These are phyloP conservation scores for Solanum clarkiae DNA, from an alignment of 257 asterid genomes.

Conservation along the genomic window DNA sequence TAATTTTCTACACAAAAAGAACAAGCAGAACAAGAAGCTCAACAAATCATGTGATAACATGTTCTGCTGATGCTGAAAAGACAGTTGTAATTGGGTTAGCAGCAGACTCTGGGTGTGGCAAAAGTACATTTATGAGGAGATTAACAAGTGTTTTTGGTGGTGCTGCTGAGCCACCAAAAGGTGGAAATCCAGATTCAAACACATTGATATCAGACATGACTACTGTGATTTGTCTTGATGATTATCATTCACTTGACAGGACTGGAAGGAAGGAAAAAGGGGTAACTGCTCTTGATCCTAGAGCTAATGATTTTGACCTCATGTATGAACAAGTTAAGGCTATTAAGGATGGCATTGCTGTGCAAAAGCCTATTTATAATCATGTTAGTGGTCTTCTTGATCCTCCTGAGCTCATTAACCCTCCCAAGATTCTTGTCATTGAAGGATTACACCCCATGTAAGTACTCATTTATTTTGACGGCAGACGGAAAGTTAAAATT, in stretches of 20 bases:
- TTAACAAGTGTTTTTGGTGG: constrained; percentile 96
- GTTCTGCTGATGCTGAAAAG: constrained; percentile 37
- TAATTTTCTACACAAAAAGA: constrained; percentile 26
- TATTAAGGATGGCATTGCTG: constrained; percentile 52
- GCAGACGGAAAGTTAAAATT: background rate
- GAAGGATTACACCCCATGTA: constrained; percentile 99
- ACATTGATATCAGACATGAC: constrained; percentile 81
- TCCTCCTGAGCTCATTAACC: constrained; percentile 76
- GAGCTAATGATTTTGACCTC: constrained; percentile 80
- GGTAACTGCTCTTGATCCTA: constrained; percentile 89
- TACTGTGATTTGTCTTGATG: constrained; percentile 88
- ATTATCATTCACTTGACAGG: constrained; percentile 87
- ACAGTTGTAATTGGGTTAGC: constrained; percentile 82
- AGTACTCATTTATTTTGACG: constrained; percentile 14
- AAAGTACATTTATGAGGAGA: constrained; percentile 94
- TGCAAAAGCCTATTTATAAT: constrained; percentile 79
- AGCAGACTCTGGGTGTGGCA: constrained; percentile 95
- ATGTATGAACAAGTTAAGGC: constrained; percentile 94
- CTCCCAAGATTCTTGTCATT: constrained; percentile 94
- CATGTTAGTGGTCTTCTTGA: constrained; percentile 84
- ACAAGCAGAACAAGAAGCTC: constrained; percentile 1
- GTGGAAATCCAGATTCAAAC: constrained; percentile 95
- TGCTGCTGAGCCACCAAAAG: constrained; percentile 92
- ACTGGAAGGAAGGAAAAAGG: constrained; percentile 87
- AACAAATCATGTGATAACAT: constrained; percentile 18